phyloP scores from a whole-genome alignment of 2,329 filamentous ascomycete genomes.

The Fusarium setosum region DNA sequence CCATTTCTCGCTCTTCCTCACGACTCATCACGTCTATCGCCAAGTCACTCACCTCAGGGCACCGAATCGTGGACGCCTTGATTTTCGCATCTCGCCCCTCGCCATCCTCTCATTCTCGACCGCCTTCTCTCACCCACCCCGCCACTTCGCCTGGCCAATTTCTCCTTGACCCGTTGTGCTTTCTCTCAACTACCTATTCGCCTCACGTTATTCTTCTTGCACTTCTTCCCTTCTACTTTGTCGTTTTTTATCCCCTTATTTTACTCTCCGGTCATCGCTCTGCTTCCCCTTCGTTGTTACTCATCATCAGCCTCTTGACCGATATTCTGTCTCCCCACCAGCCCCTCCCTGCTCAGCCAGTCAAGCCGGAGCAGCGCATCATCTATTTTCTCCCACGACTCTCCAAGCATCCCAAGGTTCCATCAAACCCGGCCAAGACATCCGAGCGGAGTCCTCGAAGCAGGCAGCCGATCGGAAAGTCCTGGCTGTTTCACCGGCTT shows the following conservation, averaged over 20 bases:
- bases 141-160: conserved; percentile 29
- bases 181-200: conserved; percentile 21
- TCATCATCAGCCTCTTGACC: conserved; percentile 35
- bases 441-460: conserved; percentile 37
- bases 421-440: conserved; percentile 31
- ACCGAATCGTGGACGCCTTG: conserved; percentile 31
- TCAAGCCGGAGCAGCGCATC: conserved; percentile 29
- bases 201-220: conserved; percentile 16
- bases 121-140: conserved; percentile 39
- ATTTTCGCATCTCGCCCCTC: conserved; percentile 27
- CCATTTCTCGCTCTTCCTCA: conserved; percentile 10
- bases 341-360: conserved; percentile 29
- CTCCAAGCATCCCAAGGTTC: conserved; percentile 26
- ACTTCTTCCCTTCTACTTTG: conserved; percentile 21
- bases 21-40: conserved; percentile 4
- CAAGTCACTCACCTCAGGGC: conserved; percentile 18
- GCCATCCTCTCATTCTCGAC: conserved; percentile 33
- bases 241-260: conserved; percentile 12
- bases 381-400: conserved; percentile 10
- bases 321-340: conserved; percentile 35
- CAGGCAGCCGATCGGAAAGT: conserved; percentile 35
- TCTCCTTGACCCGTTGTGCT: conserved; percentile 22
- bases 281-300: conserved; percentile 27
- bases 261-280: conserved; percentile 18
- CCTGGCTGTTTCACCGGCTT: conserved; percentile 23